These are phyloP conservation scores for Tylopilus sp. DNA, from an alignment of 768 basidiomycete species.

Conservation along the genomic window DNA sequence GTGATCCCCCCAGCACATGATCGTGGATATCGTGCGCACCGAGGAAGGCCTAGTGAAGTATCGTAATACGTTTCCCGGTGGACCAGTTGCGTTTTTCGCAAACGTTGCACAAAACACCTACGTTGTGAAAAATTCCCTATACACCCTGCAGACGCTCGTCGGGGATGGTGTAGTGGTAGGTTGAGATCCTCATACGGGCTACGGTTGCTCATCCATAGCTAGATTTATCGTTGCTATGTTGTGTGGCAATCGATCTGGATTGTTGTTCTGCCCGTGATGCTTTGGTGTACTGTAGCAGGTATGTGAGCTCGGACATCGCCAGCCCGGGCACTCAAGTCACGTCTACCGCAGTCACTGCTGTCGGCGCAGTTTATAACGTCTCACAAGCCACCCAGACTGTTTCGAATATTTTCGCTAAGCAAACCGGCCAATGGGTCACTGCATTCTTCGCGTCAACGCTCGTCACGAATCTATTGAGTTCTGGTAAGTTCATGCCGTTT, in stretches of 20 bases:
- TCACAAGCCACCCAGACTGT: background rate
- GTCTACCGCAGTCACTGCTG: background rate
- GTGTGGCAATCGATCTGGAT: background rate
- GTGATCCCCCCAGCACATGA: background rate
- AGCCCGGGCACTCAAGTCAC: background rate
- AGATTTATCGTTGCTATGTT: background rate
- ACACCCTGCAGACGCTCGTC: background rate
- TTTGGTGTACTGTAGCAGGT: conserved; percentile 1
- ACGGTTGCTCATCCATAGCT: background rate
- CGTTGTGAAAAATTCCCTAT: background rate
- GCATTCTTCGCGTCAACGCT: background rate
- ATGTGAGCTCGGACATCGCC: background rate
- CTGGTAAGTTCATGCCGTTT: background rate
- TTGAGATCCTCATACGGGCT: no score
- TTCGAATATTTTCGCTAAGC: background rate
- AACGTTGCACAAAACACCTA: background rate
- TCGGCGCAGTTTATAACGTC: background rate
- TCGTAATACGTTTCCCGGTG: background rate
- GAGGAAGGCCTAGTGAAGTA: background rate
- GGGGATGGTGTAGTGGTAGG: background rate
- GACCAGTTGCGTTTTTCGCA: background rate
- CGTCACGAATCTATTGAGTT: background rate
- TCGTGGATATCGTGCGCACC: background rate
- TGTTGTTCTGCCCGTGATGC: background rate
- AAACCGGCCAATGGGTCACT: background rate